Evolutionary conservation across 805 yeast species (phyloP).

Genomic region (Wickerhamomyces ciferrii): DNA sequence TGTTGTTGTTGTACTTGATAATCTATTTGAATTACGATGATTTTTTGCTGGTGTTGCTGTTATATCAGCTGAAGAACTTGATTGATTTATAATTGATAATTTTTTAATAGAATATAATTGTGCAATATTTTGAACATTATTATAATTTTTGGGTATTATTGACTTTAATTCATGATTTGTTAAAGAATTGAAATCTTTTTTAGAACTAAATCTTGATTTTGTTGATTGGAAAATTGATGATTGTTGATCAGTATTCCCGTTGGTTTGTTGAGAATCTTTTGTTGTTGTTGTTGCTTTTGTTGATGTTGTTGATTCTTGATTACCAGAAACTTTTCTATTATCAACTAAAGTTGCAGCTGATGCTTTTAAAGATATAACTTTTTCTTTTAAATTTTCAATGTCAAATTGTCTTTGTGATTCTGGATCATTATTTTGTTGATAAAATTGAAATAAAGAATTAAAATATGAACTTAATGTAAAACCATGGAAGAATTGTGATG

Average conservation of each 20-base stretch:
- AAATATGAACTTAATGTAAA: slow-evolving; percentile 3
- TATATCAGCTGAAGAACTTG: slow-evolving; percentile 13
- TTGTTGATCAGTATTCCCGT: background rate
- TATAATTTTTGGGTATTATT: background rate
- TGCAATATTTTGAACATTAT: background rate
- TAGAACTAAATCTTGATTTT: background rate
- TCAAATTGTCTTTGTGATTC: background rate
- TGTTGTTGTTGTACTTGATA: background rate
- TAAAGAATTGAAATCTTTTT: background rate
- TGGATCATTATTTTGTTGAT: background rate
- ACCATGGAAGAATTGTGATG: slow-evolving; percentile 6
- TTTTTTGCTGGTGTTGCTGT: background rate
- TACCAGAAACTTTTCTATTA: background rate
- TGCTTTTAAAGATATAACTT: slow-evolving; percentile 17
- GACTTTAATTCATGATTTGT: background rate
- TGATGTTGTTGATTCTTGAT: background rate
- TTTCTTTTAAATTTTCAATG: background rate
- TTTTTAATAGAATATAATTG: slow-evolving; percentile 14
- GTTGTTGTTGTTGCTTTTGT: background rate
- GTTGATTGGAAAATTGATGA: background rate
- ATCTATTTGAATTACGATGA: background rate
- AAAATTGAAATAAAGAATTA: background rate
- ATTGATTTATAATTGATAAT: slow-evolving; percentile 18
- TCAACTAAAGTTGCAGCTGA: slow-evolving; percentile 23
- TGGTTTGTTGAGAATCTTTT: background rate